Conservation (phyloP, 768 basidiomycete genomes). For the Cyclocybe aegerita region DNA sequence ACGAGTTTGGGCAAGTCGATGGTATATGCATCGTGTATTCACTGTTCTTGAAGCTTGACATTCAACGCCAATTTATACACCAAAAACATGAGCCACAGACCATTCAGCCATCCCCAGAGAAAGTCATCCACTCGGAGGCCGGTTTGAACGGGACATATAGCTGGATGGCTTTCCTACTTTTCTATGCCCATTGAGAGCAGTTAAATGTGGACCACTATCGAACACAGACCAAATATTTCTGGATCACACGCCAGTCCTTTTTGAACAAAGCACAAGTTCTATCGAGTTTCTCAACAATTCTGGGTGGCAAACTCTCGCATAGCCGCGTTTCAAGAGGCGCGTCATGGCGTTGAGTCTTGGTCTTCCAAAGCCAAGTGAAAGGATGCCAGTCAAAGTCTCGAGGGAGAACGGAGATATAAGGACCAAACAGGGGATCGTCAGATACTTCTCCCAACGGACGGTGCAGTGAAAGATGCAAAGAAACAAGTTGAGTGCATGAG, state of each 20-base stretch:
- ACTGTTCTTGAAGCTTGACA: conserved; percentile 41
- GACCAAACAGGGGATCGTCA: conserved; percentile 58
- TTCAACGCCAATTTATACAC: not conserved
- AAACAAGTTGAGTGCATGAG: conserved; percentile 73
- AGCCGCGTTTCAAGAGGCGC: conserved; percentile 24
- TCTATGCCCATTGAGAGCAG: conserved; percentile 2
- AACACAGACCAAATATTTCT: conserved; percentile 50
- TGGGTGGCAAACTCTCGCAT: conserved; percentile 48
- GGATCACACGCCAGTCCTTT: conserved; percentile 58
- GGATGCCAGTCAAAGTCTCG: conserved; percentile 75
- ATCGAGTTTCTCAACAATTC: conserved; percentile 38
- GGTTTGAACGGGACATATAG: not conserved
- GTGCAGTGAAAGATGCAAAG: conserved; percentile 77
- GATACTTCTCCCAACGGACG: conserved; percentile 46
- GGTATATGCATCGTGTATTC: conserved; percentile 89
- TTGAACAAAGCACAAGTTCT: conserved; percentile 47
- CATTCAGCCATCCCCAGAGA: conserved; percentile 92
- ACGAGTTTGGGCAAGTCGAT: conserved; percentile 48
- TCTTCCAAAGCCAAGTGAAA: conserved; percentile 64
- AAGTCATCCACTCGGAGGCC: conserved; percentile 44
- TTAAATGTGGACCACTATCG: not conserved
- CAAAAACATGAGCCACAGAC: conserved; percentile 37
- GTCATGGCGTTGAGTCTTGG: conserved; percentile 6
- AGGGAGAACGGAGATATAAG: conserved; percentile 82
- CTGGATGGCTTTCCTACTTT: conserved; percentile 15